phyloP scores from a whole-genome alignment of 23 red algal genomes.

The Rhodosorus marinus region DNA sequence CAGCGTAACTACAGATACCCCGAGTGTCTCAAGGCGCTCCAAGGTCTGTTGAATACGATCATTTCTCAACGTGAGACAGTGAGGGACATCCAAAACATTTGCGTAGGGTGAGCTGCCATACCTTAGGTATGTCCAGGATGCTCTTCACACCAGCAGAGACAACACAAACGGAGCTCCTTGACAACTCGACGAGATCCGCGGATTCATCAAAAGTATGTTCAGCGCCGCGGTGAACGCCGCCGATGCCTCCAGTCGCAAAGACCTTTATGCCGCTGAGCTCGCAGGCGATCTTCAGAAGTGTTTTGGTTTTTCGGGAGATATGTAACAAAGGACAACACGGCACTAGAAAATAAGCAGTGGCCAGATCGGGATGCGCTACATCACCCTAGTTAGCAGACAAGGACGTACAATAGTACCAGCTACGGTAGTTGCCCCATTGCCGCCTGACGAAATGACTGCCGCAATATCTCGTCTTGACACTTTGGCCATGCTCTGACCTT shows the following conservation, averaged over 20 bases:
- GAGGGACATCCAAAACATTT: no score
- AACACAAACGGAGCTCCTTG: constrained; percentile 20
- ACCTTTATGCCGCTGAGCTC: no score
- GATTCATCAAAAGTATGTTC: constrained; percentile 26
- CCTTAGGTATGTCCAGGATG: constrained; percentile 55
- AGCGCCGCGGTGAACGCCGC: constrained; percentile 56
- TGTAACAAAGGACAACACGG: no score
- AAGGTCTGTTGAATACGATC: no score
- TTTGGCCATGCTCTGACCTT: constrained; percentile 15
- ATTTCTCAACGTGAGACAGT: no score
- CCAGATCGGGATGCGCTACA: no score
- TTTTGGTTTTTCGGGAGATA: no score
- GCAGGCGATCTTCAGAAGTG: no score
- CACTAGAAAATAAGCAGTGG: no score
- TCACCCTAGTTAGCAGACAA: no score
- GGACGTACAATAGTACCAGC: no score
- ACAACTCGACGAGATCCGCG: constrained; percentile 48
- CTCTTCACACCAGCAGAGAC: constrained; percentile 66
- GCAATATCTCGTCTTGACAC: constrained; percentile 32
- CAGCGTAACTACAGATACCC: constrained; percentile 36
- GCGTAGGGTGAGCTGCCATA: no score
- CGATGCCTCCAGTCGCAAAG: constrained; percentile 82
- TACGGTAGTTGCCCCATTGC: constrained; percentile 58
- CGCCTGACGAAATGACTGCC: constrained; percentile 4
- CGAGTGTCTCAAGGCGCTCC: constrained; percentile 50